Conservation (phyloP, 306 rosid genomes). For the Cicer chorassanicum region DNA sequence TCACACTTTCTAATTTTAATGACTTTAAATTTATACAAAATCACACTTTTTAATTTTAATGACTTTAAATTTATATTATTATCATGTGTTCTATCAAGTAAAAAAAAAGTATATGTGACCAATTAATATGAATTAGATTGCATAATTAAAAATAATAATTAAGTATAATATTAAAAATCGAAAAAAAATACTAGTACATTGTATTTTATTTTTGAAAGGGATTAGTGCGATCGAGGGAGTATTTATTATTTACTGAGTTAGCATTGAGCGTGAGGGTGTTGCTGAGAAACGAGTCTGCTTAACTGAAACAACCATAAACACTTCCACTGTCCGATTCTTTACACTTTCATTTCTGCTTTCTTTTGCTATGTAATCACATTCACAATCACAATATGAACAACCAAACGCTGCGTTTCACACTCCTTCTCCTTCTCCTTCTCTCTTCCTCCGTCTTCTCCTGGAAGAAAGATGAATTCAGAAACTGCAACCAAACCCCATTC, state of each 20-base stretch:
- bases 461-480: constrained; percentile 91
- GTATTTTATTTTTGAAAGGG: no score
- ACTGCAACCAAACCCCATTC: constrained; percentile 91
- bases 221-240: no score
- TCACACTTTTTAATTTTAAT: no score
- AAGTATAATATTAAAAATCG: no score
- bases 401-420: constrained; percentile 49
- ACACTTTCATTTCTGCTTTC: neutral
- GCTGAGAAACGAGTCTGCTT: neutral
- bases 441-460: constrained; percentile 63
- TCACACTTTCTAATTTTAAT: no score
- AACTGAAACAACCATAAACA: neutral
- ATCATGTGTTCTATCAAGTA: no score
- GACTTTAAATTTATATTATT: no score
- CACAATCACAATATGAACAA: constrained; percentile 45
- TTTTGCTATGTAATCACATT: constrained; percentile 37
- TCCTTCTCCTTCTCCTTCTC: constrained; percentile 50
- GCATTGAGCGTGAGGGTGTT: neutral
- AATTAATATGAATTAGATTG: no score
- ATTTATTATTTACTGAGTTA: neutral
- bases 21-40: no score
- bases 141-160: no score
- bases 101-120: no score
- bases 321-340: neutral
- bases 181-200: no score